phyloP scores from a whole-genome alignment of 371 early-diverging fungal species.

The Mucor ambiguus region DNA sequence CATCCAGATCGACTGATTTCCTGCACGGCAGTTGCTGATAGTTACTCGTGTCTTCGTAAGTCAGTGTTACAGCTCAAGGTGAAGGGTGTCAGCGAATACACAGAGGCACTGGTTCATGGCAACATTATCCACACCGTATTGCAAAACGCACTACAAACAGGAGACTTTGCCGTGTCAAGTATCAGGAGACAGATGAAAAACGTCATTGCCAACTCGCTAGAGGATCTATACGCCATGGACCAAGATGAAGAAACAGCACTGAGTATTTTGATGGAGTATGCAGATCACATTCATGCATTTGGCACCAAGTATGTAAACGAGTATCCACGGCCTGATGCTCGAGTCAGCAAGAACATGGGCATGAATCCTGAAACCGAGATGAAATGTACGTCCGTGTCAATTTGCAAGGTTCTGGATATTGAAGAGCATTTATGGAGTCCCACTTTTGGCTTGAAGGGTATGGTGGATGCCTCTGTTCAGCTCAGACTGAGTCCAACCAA shows the following conservation, averaged over 20 bases:
- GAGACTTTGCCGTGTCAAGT: constrained; percentile 55
- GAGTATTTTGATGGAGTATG: constrained; percentile 39
- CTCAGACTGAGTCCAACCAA: constrained; percentile 37
- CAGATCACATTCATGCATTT: constrained; percentile 32
- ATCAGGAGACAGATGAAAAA: constrained; percentile 48
- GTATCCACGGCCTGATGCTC: constrained; percentile 23
- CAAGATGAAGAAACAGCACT: constrained; percentile 59
- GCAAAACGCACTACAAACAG: constrained; percentile 59
- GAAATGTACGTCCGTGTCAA: constrained; percentile 42
- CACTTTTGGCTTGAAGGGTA: constrained; percentile 91
- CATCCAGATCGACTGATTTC: constrained; percentile 85
- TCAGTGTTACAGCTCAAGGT: constrained; percentile 74
- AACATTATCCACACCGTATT: constrained; percentile 81
- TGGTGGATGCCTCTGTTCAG: constrained; percentile 81
- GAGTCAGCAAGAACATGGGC: constrained; percentile 26
- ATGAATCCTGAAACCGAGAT: constrained; percentile 9
- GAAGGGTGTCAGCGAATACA: constrained; percentile 48
- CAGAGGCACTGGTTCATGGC: constrained; percentile 73
- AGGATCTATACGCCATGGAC: constrained; percentile 67
- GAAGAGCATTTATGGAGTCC: constrained; percentile 95
- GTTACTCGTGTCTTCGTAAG: constrained; percentile 74
- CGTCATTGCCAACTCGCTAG: constrained; percentile 53
- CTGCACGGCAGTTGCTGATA: constrained; percentile 75
- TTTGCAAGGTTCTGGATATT: constrained; percentile 79
- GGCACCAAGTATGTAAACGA: constrained; percentile 14